Base-by-base conservation (phyloP, 2,329 filamentous ascomycete species). In the Calonectria multiphialidica region DNA sequence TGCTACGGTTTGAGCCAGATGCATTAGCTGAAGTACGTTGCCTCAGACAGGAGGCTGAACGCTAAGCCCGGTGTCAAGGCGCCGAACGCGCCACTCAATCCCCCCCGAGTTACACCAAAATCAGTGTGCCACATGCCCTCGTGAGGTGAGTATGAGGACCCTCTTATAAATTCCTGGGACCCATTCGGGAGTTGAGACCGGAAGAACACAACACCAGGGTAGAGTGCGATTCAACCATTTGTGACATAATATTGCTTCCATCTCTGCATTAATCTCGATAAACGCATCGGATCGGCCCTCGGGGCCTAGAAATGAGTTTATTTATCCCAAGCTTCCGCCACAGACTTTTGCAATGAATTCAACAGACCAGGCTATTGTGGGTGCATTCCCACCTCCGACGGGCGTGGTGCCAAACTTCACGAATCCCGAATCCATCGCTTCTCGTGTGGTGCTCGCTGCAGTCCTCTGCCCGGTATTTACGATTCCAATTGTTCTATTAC, bases 401-500 rank as follows among this genome's bases (percentile, higher is more conserved):
- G 62, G 62, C 15, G 62, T 65, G 47, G 47, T 37, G 3, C 62
- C 62, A 21, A 65, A 65, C 62, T 65, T 53, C 21, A 65, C 47
- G 23, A 28, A 65, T 40, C 62, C 62, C 3, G 62, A 65, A 53
- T 65, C 62, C 33, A 65, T 65, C n/a, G 47, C 45, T 12, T 53
- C 35, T 40, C 62, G 35, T 28, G 30, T 65, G 53, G 47, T 65
- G 5, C 62, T 65, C 33, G 33, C 62, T 15, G 47, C 65, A 3
- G 50, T 69, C n/a, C 40, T 69, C 5, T 40, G 68, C 23, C 50
- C 72, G 0, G 40, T 50, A 13, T 44, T 73, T 25, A 55, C 53
- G 1, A 53, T 72, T 21, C 45, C 45, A 0, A 67, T 75, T 61
- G 73, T 75, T 12, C 8, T 72, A 7, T 13, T 75, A 13, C 65